Evolutionary conservation across 2,329 filamentous ascomycete species (phyloP).

Genomic region (Colletotrichum tanaceti): DNA sequence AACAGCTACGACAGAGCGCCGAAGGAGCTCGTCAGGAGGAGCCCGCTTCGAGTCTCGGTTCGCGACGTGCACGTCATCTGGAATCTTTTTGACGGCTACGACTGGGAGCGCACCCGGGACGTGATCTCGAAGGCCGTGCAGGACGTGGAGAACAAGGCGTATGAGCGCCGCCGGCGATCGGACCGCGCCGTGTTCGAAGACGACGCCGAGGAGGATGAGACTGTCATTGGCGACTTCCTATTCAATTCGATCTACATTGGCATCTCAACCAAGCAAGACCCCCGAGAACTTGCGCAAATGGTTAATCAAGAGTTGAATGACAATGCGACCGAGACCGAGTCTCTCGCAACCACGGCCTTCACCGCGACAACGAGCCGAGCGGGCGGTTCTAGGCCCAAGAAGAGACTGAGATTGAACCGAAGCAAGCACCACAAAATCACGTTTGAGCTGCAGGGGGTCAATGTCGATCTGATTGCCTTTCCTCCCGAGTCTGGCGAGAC

Average conservation of each 20-base stretch:
- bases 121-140: slow-evolving; percentile 89
- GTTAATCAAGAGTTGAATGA: slow-evolving; percentile 94
- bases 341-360: slow-evolving; percentile 80
- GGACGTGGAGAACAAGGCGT: slow-evolving; percentile 84
- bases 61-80: slow-evolving; percentile 94
- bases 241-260: slow-evolving; percentile 99
- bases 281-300: slow-evolving; percentile 80
- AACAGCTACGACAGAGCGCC: slow-evolving; percentile 79
- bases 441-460: slow-evolving; percentile 88
- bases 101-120: slow-evolving; percentile 90
- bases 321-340: slow-evolving; percentile 87
- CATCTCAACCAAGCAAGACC: slow-evolving; percentile 87
- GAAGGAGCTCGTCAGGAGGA: slow-evolving; percentile 68
- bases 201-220: slow-evolving; percentile 82
- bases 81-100: slow-evolving; percentile 98
- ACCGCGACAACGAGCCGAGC: slow-evolving; percentile 68
- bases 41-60: slow-evolving; percentile 81
- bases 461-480: slow-evolving; percentile 84
- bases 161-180: slow-evolving; percentile 74
- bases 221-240: slow-evolving; percentile 90
- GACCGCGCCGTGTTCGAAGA: slow-evolving; percentile 68
- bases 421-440: slow-evolving; percentile 96
- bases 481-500: slow-evolving; percentile 82
- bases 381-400: slow-evolving; percentile 56
- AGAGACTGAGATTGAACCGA: slow-evolving; percentile 78